A percentile compares a stretch with the other conserved stretches of the same genome.
phyloP scores from a whole-genome alignment of 768 basidiomycete species.

The Amanita pseudoporphyria region DNA sequence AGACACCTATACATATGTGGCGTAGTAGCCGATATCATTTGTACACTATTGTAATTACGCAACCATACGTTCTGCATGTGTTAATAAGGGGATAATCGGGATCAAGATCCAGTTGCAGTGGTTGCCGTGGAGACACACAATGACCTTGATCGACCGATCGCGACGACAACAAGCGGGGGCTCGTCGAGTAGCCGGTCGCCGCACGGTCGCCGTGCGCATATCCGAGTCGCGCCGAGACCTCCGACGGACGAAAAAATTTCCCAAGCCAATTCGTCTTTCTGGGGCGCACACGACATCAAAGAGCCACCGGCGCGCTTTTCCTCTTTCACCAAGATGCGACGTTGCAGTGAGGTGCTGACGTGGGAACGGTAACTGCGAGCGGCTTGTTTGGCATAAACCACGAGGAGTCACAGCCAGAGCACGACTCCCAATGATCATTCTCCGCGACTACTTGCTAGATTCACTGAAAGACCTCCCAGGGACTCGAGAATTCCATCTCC shows the following conservation, averaged over 20 bases:
- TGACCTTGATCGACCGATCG: not conserved
- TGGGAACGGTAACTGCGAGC: not conserved
- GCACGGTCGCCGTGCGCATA: too few species aligned
- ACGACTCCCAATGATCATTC: slow-evolving; percentile 20
- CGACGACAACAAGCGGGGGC: not conserved
- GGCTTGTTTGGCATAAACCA: slow-evolving; percentile 6
- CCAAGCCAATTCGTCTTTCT: too few species aligned
- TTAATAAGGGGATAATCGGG: not conserved
- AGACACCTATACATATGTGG: slow-evolving; percentile 78
- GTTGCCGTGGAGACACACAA: not conserved
- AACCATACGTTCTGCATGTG: not conserved
- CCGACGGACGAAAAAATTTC: too few species aligned
- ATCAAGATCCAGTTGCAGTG: too few species aligned
- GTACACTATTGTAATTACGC: too few species aligned
- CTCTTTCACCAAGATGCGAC: not conserved
- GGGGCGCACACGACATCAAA: too few species aligned
- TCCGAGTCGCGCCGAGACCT: too few species aligned
- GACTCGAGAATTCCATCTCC: slow-evolving; percentile 62
- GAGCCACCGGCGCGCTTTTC: too few species aligned
- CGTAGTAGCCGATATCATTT: too few species aligned
- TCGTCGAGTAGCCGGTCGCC: too few species aligned
- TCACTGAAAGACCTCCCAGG: slow-evolving; percentile 52
- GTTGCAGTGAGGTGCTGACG: not conserved
- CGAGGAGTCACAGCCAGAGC: not conserved
- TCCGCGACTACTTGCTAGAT: slow-evolving; percentile 55